These are phyloP conservation scores for Caloboletus inedulis DNA, from an alignment of 1,284 basidiomycete genomes.

Conservation along the genomic window DNA sequence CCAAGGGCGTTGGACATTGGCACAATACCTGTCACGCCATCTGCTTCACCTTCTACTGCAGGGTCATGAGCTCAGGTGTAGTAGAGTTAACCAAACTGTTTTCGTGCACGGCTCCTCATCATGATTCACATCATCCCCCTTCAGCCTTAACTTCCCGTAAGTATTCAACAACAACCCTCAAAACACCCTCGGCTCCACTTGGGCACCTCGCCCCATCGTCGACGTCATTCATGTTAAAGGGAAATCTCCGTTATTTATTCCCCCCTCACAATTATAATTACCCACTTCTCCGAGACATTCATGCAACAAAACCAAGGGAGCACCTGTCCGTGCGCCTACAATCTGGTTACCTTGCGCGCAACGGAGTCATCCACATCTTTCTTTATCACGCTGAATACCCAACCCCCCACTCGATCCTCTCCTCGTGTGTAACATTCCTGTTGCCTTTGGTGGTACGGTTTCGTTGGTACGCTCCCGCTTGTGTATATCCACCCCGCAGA, in stretches of 20 bases:
- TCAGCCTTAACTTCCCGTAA: not conserved
- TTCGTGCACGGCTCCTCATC: not conserved
- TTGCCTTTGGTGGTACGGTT: not conserved
- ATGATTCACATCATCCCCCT: not conserved
- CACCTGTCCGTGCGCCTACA: not conserved
- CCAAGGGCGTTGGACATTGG: slow-evolving; percentile 11
- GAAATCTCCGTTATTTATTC: not conserved
- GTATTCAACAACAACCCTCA: not conserved
- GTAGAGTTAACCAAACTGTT: not conserved
- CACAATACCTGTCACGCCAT: slow-evolving; percentile 6
- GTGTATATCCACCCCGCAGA: not conserved
- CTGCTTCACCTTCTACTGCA: slow-evolving; percentile 15
- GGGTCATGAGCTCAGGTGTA: slow-evolving; percentile 11
- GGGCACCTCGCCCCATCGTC: not conserved
- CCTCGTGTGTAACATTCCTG: not conserved
- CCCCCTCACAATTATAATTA: not conserved
- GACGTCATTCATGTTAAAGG: not conserved
- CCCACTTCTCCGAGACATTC: not conserved
- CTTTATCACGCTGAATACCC: not conserved
- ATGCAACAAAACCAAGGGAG: not conserved
- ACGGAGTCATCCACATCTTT: not conserved
- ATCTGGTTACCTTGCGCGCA: not conserved
- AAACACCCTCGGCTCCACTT: not conserved
- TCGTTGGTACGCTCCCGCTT: not conserved
- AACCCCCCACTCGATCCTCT: not conserved